A percentile compares a stretch with the other conserved stretches of the same genome.
phyloP scores from a whole-genome alignment of 192 early-diverging fungal genomes.

The Blastocladiella britannica region DNA sequence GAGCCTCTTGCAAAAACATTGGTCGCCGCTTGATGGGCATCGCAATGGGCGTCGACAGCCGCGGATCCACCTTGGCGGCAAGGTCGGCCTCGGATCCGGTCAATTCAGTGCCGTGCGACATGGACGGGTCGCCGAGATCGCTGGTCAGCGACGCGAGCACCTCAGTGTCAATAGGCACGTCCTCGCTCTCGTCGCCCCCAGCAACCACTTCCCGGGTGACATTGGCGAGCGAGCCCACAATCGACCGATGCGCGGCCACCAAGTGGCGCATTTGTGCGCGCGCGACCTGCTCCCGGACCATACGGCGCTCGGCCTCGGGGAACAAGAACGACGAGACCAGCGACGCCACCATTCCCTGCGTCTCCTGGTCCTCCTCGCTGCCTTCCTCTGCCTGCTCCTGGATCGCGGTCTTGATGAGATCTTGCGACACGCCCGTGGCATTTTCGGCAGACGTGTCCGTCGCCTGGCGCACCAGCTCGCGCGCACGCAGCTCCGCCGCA shows the following conservation, averaged over 20 bases:
- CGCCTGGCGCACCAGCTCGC: conserved; percentile 20
- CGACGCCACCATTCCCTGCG: conserved; percentile 21
- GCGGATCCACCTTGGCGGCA: neutral
- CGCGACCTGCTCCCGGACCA: conserved; percentile 21
- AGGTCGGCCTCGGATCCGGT: neutral
- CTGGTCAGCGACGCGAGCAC: too few relatives aligned
- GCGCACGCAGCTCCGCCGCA: conserved; percentile 16
- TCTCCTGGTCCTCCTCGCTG: conserved; percentile 6
- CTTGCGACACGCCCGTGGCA: conserved; percentile 13
- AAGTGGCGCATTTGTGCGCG: conserved; percentile 21
- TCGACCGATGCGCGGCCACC: conserved; percentile 22
- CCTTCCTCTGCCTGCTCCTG: neutral
- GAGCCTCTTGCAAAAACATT: too few relatives aligned
- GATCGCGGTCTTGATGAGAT: too few relatives aligned
- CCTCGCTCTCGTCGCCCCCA: too few relatives aligned
- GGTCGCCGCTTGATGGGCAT: too few relatives aligned
- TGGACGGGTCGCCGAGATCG: neutral
- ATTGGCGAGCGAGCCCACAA: conserved; percentile 3
- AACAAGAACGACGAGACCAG: conserved; percentile 33
- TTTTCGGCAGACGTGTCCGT: conserved; percentile 15
- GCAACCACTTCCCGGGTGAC: conserved; percentile 3
- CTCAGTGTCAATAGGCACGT: too few relatives aligned
- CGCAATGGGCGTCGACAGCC: neutral
- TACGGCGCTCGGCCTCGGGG: conserved; percentile 28
- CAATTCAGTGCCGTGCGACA: neutral